Evolutionary conservation across 768 basidiomycete genomes (phyloP).

Genomic region (Plicaturopsis crispa): DNA sequence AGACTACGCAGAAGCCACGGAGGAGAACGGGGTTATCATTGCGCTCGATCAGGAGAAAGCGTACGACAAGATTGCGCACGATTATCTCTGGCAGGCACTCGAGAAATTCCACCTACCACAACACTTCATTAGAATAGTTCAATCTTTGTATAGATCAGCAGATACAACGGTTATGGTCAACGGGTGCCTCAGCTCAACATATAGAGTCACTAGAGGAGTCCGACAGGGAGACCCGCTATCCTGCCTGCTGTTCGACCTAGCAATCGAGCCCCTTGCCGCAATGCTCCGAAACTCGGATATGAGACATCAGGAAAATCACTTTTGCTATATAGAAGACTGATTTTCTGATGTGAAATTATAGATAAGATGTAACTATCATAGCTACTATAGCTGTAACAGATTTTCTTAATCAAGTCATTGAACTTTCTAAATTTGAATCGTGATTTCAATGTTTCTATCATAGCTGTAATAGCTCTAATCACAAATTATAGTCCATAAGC

Average conservation of each 20-base stretch:
- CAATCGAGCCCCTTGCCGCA: constrained; percentile 22
- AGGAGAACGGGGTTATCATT: constrained; percentile 7
- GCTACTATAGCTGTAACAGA: no score
- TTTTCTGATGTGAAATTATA: no score
- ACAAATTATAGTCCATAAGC: no score
- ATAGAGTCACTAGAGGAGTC: constrained; percentile 22
- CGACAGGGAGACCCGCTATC: constrained; percentile 27
- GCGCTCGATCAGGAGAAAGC: constrained; percentile 4
- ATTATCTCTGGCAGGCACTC: constrained; percentile 10
- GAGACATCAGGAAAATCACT: no score
- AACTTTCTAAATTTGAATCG: no score
- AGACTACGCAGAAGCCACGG: constrained; percentile 7
- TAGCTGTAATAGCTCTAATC: no score
- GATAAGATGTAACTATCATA: no score
- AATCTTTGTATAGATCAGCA: constrained; percentile 21
- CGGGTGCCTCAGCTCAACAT: constrained; percentile 16
- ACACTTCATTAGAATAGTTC: constrained; percentile 19
- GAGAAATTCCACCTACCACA: constrained; percentile 5
- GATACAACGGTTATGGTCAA: constrained; percentile 25
- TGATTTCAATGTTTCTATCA: no score
- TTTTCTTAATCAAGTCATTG: no score
- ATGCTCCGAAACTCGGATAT: constrained; percentile 10
- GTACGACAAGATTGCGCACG: constrained; percentile 24
- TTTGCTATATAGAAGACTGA: no score
- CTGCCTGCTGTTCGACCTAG: constrained; percentile 23